phyloP scores from a whole-genome alignment of 2,329 filamentous ascomycete genomes.

The Dactylellina parvicollis region DNA sequence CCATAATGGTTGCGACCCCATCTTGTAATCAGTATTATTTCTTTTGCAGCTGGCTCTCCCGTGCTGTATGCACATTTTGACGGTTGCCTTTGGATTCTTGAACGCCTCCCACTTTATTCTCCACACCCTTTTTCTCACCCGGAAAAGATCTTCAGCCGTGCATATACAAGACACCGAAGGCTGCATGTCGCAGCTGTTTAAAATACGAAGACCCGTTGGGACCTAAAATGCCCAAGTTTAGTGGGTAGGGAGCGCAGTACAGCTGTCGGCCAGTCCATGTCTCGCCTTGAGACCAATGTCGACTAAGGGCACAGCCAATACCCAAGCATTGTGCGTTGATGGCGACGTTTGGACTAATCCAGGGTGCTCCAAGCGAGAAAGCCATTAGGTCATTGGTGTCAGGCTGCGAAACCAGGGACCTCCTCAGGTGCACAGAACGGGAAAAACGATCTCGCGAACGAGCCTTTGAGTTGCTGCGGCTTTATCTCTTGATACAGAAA shows the following conservation, averaged over 20 bases:
- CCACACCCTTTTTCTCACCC: constrained; percentile 13
- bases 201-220: constrained; percentile 10
- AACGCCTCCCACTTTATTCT: constrained; percentile 11
- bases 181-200: constrained; percentile 43
- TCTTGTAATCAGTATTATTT: background rate
- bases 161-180: constrained; percentile 33
- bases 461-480: background rate
- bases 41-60: background rate
- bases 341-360: constrained; percentile 33
- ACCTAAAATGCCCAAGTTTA: constrained; percentile 6
- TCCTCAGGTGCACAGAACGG: background rate
- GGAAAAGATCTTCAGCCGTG: constrained; percentile 36
- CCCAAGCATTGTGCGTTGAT: constrained; percentile 30
- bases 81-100: constrained; percentile 9
- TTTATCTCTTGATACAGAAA: constrained; percentile 1
- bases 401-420: constrained; percentile 15
- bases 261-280: constrained; percentile 19
- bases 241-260: constrained; percentile 3
- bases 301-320: background rate
- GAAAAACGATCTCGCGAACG: constrained; percentile 13
- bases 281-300: constrained; percentile 41
- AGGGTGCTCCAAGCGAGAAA: constrained; percentile 49
- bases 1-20: background rate
- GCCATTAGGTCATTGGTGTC: constrained; percentile 41
- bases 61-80: background rate